These are phyloP conservation scores for Tolypocladium endophyticum DNA, from an alignment of 2,329 filamentous ascomycete genomes.

Conservation along the genomic window DNA sequence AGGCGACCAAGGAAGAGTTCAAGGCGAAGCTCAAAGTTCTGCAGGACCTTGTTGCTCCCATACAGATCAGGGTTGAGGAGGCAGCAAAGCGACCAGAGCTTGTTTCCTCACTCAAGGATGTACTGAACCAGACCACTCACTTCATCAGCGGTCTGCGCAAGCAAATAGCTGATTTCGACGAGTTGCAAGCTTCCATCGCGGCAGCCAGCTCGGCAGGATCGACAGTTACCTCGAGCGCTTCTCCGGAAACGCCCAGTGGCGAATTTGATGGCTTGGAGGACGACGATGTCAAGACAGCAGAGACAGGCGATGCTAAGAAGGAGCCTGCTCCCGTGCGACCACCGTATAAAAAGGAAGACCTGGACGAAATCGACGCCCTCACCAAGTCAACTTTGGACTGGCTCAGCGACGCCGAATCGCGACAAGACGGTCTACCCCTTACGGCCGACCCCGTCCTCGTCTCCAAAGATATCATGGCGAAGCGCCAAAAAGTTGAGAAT, in stretches of 20 bases:
- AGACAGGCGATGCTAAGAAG: slow-evolving; percentile 26
- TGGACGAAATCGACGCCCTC: slow-evolving; percentile 52
- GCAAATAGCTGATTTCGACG: slow-evolving; percentile 59
- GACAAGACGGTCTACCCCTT: slow-evolving; percentile 58
- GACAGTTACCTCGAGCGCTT: slow-evolving; percentile 25
- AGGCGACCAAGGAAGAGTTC: slow-evolving; percentile 65
- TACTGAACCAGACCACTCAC: slow-evolving; percentile 60
- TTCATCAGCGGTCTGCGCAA: slow-evolving; percentile 60
- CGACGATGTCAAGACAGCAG: slow-evolving; percentile 37
- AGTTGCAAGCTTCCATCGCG: slow-evolving; percentile 43
- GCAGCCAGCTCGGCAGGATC: not conserved
- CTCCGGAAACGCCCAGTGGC: slow-evolving; percentile 36
- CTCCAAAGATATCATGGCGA: slow-evolving; percentile 58
- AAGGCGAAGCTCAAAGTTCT: slow-evolving; percentile 67
- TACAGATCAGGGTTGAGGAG: slow-evolving; percentile 68
- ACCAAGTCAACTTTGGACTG: slow-evolving; percentile 57
- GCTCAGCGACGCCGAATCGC: slow-evolving; percentile 60
- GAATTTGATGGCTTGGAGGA: slow-evolving; percentile 73
- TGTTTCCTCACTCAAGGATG: slow-evolving; percentile 55
- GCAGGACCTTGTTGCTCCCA: slow-evolving; percentile 65
- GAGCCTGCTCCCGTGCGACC: slow-evolving; percentile 45
- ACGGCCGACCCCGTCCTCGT: slow-evolving; percentile 68
- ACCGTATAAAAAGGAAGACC: slow-evolving; percentile 63
- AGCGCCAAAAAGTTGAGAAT: slow-evolving; percentile 62
- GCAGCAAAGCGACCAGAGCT: slow-evolving; percentile 58